A percentile compares a stretch with the other conserved stretches of the same genome.
Evolutionary conservation across 495 filamentous ascomycete genomes (phyloP).

Genomic region (Choiromyces venosus): DNA sequence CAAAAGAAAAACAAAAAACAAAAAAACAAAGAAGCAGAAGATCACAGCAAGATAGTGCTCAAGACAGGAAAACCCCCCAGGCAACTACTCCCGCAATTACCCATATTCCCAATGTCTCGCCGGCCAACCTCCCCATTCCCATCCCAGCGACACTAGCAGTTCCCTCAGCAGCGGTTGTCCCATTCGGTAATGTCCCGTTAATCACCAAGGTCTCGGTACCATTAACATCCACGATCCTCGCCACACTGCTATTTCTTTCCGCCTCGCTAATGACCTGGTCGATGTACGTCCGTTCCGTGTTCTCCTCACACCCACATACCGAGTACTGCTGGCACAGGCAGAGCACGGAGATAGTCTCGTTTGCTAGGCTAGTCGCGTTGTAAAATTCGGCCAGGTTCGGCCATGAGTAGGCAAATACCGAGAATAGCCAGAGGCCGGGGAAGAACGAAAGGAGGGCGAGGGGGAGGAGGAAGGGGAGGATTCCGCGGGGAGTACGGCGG

Average conservation of each 20-base stretch:
- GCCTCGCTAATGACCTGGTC: slow-evolving; percentile 35
- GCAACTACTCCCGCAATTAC: background rate
- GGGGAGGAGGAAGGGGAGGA: slow-evolving; percentile 48
- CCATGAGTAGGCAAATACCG: slow-evolving; percentile 65
- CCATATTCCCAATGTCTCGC: slow-evolving; percentile 7
- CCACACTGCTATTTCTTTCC: background rate
- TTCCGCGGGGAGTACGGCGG: slow-evolving; percentile 50
- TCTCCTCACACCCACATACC: slow-evolving; percentile 80
- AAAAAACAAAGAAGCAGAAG: background rate
- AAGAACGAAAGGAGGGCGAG: slow-evolving; percentile 51
- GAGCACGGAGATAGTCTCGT: slow-evolving; percentile 64
- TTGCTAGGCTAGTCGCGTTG: slow-evolving; percentile 52
- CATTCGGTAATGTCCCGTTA: slow-evolving; percentile 81
- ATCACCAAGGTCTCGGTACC: slow-evolving; percentile 70
- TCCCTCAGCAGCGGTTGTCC: slow-evolving; percentile 64
- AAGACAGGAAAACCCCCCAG: slow-evolving; percentile 6
- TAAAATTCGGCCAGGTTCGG: slow-evolving; percentile 56
- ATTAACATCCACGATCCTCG: slow-evolving; percentile 59
- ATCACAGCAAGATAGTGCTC: background rate
- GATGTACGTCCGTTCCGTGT: slow-evolving; percentile 55
- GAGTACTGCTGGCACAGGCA: slow-evolving; percentile 68
- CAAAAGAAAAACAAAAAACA: slow-evolving; percentile 1
- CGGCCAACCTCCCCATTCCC: background rate
- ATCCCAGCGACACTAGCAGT: slow-evolving; percentile 46
- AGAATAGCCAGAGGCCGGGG: slow-evolving; percentile 57